phyloP scores from a whole-genome alignment of 2,329 filamentous ascomycete genomes.

The Domatiomyces globalis region DNA sequence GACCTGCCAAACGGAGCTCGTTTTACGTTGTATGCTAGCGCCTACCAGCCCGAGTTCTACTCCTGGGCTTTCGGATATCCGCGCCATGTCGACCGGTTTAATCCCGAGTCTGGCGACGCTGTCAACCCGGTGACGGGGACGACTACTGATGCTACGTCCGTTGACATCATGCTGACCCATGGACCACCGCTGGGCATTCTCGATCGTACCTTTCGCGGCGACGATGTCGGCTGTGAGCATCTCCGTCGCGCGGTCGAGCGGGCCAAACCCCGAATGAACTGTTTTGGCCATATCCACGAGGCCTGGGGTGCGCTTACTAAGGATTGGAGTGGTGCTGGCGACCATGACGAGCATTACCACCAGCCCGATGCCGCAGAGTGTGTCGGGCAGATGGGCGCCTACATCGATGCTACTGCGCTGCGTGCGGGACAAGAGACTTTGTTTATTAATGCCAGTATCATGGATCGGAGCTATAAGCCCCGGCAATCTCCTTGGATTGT shows the following conservation, averaged over 20 bases:
- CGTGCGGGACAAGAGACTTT: slow-evolving; percentile 38
- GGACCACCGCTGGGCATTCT: slow-evolving; percentile 41
- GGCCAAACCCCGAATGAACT: slow-evolving; percentile 41
- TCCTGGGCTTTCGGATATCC: slow-evolving; percentile 43
- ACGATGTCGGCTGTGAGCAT: slow-evolving; percentile 41
- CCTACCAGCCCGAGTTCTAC: slow-evolving; percentile 43
- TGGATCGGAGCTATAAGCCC: slow-evolving; percentile 36
- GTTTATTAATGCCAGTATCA: slow-evolving; percentile 46
- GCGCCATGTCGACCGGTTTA: slow-evolving; percentile 39
- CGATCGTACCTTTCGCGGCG: slow-evolving; percentile 28
- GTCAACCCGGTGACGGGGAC: slow-evolving; percentile 27
- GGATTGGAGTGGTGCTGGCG: slow-evolving; percentile 3
- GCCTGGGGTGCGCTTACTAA: slow-evolving; percentile 17
- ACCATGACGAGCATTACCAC: background rate
- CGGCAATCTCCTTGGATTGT: slow-evolving; percentile 42
- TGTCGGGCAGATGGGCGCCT: slow-evolving; percentile 12
- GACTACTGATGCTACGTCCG: slow-evolving; percentile 26
- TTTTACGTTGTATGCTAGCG: slow-evolving; percentile 40
- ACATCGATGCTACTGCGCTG: slow-evolving; percentile 26
- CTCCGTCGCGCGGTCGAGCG: slow-evolving; percentile 38
- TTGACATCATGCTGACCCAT: slow-evolving; percentile 49
- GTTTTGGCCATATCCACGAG: slow-evolving; percentile 31
- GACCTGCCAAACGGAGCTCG: slow-evolving; percentile 34
- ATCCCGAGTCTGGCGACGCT: slow-evolving; percentile 21
- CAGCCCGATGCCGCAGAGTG: background rate